These are phyloP conservation scores for Lichenothelia convexa DNA, from an alignment of 495 filamentous ascomycete genomes.

Conservation along the genomic window DNA sequence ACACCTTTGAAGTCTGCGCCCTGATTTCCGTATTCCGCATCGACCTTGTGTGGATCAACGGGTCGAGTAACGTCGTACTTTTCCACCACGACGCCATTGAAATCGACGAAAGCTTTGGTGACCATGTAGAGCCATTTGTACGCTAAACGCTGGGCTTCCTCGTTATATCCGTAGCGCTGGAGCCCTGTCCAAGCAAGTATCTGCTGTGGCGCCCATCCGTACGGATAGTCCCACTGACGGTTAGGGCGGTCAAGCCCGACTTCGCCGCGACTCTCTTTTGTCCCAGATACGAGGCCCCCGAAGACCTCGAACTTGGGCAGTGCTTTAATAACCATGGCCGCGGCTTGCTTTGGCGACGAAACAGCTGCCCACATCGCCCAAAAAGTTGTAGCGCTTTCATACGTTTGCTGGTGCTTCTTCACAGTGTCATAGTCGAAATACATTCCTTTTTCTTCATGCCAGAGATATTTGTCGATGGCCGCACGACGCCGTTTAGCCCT, in stretches of 20 bases:
- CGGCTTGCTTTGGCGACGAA: slow-evolving; percentile 60
- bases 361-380: slow-evolving; percentile 95
- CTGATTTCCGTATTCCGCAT: slow-evolving; percentile 96
- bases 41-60: slow-evolving; percentile 76
- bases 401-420: slow-evolving; percentile 54
- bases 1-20: slow-evolving; percentile 86
- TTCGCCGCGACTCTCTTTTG: slow-evolving; percentile 63
- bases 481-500: slow-evolving; percentile 61
- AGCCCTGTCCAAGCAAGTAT: slow-evolving; percentile 93
- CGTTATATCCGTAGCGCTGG: slow-evolving; percentile 72
- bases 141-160: slow-evolving; percentile 69
- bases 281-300: slow-evolving; percentile 80
- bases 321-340: slow-evolving; percentile 51
- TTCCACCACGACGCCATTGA: slow-evolving; percentile 92
- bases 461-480: slow-evolving; percentile 72
- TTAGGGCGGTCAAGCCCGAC: slow-evolving; percentile 72
- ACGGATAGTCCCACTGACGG: slow-evolving; percentile 95
- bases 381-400: slow-evolving; percentile 81
- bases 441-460: slow-evolving; percentile 81
- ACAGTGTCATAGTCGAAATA: slow-evolving; percentile 91
- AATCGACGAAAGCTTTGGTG: slow-evolving; percentile 90
- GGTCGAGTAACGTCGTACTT: slow-evolving; percentile 92
- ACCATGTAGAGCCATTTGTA: slow-evolving; percentile 98
- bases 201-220: slow-evolving; percentile 96
- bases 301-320: slow-evolving; percentile 72